Evolutionary conservation across 192 early-diverging fungal genomes (phyloP), one percentile per base, ranked within the genome.

Genomic region (Rhizophagus sp.): DNA sequence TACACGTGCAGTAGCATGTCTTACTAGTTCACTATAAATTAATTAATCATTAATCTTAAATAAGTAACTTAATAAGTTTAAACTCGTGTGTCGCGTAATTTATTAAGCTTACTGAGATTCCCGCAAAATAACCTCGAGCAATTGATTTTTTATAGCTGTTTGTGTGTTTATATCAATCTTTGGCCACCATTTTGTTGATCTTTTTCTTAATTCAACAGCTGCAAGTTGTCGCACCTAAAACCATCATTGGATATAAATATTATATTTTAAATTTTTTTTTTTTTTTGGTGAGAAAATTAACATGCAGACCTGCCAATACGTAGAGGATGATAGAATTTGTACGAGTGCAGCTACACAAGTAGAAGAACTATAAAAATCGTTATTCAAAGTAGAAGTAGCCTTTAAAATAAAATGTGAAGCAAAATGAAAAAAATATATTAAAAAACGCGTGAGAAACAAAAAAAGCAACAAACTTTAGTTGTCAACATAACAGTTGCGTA

Each of bases 201-300:
- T 91, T 82, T 97, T 97, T 78, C 94, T 92, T 78, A 95, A 88
- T 88, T 97, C 96, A 33, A 97, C 95, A 5, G 95, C 92, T 39
- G 95, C 93, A 65, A 97, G 86, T 83, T 97, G 95, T 62, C 95
- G 94, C 50, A 97, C 77, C 85, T 86, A 76, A 36, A 36, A 27
- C 15, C 57, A n/a, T 12, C 4, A 15, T 30, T 24, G n/a, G 30
- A 30, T 30, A 30, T 30, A 30, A 30, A 30, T 30, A 30, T 1
- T 30, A 1, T 30, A 30, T 30, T 30, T 30, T 30, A 30, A 30
- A 30, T 30, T 30, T 30, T 30, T 30, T 30, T 30, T 30, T 30
- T 69, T 69, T 22, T 19, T 34, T 12, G 5, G 27, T n/a, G 5
- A 69, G 15, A 69, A 34, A 36, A 27, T 12, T 13, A 39, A 13